Conservation (phyloP, 106 monocot genomes). For the Narthecium ossifragum region DNA sequence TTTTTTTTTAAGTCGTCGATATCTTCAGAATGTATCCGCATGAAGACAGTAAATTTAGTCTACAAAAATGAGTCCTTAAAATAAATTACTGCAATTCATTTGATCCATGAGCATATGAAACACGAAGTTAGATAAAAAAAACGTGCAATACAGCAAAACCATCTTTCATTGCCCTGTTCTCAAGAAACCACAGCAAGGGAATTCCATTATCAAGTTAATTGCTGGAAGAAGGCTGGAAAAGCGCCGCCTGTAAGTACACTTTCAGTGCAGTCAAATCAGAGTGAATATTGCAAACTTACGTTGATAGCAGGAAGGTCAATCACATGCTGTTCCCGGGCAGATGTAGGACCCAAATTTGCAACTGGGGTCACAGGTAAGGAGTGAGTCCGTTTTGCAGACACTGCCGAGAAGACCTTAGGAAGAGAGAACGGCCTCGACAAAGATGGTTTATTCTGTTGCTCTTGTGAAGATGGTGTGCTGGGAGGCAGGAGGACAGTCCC, state of each 20-base stretch:
- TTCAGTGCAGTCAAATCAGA: neutral
- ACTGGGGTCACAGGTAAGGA: conserved; percentile 88
- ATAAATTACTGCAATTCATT: too few species aligned
- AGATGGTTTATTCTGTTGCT: conserved; percentile 46
- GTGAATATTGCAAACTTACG: conserved; percentile 35
- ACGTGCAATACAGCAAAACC: too few species aligned
- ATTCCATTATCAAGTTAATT: too few species aligned
- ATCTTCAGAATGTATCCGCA: too few species aligned
- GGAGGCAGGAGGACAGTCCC: conserved; percentile 46
- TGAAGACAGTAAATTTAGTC: too few species aligned
- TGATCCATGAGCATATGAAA: too few species aligned
- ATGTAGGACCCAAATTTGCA: conserved; percentile 17
- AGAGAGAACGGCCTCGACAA: conserved; percentile 50
- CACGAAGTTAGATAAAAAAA: too few species aligned
- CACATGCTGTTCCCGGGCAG: conserved; percentile 38
- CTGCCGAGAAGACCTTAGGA: conserved; percentile 44
- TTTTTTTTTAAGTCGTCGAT: too few species aligned
- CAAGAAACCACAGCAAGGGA: too few species aligned
- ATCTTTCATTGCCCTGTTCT: too few species aligned
- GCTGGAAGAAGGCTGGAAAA: too few species aligned
- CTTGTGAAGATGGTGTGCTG: conserved; percentile 39
- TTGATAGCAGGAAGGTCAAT: conserved; percentile 42
- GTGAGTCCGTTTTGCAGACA: conserved; percentile 43
- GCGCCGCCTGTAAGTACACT: too few species aligned
- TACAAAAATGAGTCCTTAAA: neutral